A percentile compares a stretch with the other conserved stretches of the same genome.
These are phyloP conservation scores for Phyllostachys edulis DNA, from an alignment of 176 grass and related monocot species.

Conservation along the genomic window DNA sequence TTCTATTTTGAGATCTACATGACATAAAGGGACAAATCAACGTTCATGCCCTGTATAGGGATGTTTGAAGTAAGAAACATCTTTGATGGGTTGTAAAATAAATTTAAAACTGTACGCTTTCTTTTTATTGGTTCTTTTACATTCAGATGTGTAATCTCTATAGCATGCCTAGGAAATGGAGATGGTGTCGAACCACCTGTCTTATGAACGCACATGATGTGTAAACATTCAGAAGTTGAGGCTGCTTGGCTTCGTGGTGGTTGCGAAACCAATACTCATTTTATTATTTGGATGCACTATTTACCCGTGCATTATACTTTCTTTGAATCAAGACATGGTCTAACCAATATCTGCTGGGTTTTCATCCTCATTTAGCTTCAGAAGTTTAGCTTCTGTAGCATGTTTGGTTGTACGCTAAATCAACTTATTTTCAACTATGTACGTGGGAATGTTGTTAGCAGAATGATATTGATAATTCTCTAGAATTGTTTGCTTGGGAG, in stretches of 20 bases:
- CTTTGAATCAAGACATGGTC: background rate
- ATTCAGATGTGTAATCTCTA: background rate
- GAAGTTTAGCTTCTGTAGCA: background rate
- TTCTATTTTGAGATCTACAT: constrained; percentile 23
- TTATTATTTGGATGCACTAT: background rate
- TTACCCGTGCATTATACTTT: background rate
- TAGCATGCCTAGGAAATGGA: background rate
- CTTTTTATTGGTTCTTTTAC: constrained; percentile 17
- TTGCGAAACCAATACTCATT: background rate
- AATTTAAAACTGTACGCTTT: background rate
- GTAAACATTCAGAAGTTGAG: background rate
- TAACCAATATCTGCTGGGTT: background rate
- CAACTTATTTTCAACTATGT: background rate
- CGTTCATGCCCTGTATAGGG: constrained; percentile 35
- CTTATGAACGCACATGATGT: background rate
- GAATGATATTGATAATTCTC: background rate
- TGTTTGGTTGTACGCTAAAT: background rate
- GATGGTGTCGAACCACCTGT: background rate
- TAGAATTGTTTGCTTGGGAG: background rate
- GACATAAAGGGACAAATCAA: background rate
- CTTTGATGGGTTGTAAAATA: constrained; percentile 47
- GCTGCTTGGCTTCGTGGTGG: background rate
- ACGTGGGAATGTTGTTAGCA: background rate
- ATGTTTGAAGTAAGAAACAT: constrained; percentile 45
- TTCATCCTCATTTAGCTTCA: background rate